phyloP scores from a whole-genome alignment of 108 stramenopile species.

The Licmophora abbreviata region DNA sequence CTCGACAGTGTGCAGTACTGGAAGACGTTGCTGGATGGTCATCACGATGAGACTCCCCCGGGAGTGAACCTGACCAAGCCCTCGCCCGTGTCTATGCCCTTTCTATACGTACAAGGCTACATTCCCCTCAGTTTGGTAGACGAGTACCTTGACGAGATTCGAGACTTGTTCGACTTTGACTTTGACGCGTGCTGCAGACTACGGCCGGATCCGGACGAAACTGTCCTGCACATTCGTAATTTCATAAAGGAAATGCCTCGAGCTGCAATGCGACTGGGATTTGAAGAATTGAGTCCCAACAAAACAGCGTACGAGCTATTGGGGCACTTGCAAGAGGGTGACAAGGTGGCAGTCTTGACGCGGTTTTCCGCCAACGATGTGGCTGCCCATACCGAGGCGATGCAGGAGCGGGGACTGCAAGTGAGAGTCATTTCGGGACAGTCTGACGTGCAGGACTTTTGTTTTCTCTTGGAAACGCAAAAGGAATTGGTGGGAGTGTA shows the following conservation, averaged over 20 bases:
- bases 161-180: constrained; percentile 26
- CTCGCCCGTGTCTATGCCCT: constrained; percentile 5
- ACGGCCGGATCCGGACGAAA: constrained; percentile 33
- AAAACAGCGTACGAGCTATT: constrained; percentile 25
- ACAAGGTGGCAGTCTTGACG: constrained; percentile 35
- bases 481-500: constrained; percentile 36
- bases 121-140: constrained; percentile 8
- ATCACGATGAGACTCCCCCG: constrained; percentile 6
- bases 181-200: constrained; percentile 12
- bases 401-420: constrained; percentile 24
- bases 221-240: constrained; percentile 49
- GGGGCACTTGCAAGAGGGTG: constrained; percentile 24
- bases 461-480: constrained; percentile 35
- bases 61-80: not conserved
- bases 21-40: constrained; percentile 1
- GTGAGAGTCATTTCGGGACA: constrained; percentile 28
- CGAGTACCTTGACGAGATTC: constrained; percentile 10
- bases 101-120: constrained; percentile 10
- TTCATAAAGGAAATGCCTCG: constrained; percentile 42
- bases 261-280: constrained; percentile 25
- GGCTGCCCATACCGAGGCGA: constrained; percentile 17
- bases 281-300: constrained; percentile 42
- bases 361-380: constrained; percentile 12
- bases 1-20: not conserved
- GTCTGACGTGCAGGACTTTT: constrained; percentile 51